Evolutionary conservation across 1,284 basidiomycete genomes (phyloP).

Genomic region (Puccinia polysora): DNA sequence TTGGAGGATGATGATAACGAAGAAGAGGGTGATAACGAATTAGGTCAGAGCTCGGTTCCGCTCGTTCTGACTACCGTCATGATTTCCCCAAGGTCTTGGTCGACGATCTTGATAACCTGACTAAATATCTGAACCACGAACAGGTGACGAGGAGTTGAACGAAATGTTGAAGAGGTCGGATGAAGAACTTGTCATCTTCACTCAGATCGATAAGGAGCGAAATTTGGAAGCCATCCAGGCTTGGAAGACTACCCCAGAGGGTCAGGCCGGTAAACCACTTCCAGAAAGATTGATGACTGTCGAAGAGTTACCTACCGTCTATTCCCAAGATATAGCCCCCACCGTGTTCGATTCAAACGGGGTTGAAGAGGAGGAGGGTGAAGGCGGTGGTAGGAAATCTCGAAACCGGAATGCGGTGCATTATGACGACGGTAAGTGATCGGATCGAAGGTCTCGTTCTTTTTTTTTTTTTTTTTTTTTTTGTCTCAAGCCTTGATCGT

Average conservation of each 20-base stretch:
- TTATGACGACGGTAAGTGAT: conserved; percentile 52
- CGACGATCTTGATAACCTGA: neutral
- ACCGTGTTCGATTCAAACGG: conserved; percentile 41
- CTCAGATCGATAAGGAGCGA: conserved; percentile 77
- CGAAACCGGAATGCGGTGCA: conserved; percentile 51
- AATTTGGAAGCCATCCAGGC: conserved; percentile 65
- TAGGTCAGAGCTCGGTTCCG: conserved; percentile 57
- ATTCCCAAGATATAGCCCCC: conserved; percentile 53
- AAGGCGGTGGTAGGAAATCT: conserved; percentile 49
- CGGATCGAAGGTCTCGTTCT: no score
- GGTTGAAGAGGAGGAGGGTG: conserved; percentile 48
- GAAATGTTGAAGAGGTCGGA: conserved; percentile 83
- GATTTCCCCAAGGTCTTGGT: neutral
- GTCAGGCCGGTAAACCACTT: conserved; percentile 63
- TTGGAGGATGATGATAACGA: conserved; percentile 53
- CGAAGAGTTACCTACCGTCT: conserved; percentile 87
- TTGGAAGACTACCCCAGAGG: conserved; percentile 69
- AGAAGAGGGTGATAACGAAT: conserved; percentile 51
- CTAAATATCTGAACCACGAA: conserved; percentile 66
- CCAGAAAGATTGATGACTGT: conserved; percentile 77
- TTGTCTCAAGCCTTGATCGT: neutral
- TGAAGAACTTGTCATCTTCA: conserved; percentile 72
- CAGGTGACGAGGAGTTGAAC: conserved; percentile 96
- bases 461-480: no score
- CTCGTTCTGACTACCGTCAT: neutral